Conservation (phyloP, 2,329 filamentous ascomycete genomes). For the Cadophora sp. region DNA sequence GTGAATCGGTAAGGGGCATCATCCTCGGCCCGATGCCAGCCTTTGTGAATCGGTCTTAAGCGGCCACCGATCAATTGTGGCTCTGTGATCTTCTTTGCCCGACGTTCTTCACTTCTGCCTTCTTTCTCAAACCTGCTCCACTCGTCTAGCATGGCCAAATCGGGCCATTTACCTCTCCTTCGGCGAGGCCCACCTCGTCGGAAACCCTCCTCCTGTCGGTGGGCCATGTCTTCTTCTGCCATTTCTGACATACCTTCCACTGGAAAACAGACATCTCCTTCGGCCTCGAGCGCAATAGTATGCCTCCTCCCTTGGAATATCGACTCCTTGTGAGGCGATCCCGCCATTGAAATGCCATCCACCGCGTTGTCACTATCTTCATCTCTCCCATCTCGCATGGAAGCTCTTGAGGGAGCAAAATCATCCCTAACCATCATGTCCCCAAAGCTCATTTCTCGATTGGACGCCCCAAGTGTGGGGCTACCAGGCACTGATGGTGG, state of each 20-base stretch:
- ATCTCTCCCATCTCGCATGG: slow-evolving; percentile 29
- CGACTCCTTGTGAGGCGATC: slow-evolving; percentile 37
- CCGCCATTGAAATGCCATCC: slow-evolving; percentile 43
- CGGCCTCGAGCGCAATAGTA: slow-evolving; percentile 68
- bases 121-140: slow-evolving; percentile 94
- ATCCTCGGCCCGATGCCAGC: slow-evolving; percentile 88
- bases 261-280: slow-evolving; percentile 94
- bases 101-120: slow-evolving; percentile 78
- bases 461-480: slow-evolving; percentile 58
- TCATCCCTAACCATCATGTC: slow-evolving; percentile 76
- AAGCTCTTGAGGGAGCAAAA: slow-evolving; percentile 48
- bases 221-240: slow-evolving; percentile 74
- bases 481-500: slow-evolving; percentile 72
- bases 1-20: slow-evolving; percentile 95
- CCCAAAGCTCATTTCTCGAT: slow-evolving; percentile 64
- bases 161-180: slow-evolving; percentile 81
- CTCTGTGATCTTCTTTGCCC: slow-evolving; percentile 91
- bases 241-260: slow-evolving; percentile 80
- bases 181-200: slow-evolving; percentile 49
- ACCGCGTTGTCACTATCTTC: slow-evolving; percentile 40
- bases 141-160: slow-evolving; percentile 82
- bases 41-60: slow-evolving; percentile 77
- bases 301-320: slow-evolving; percentile 54
- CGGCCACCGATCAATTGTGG: slow-evolving; percentile 91
- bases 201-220: slow-evolving; percentile 53